Evolutionary conservation across 2,329 filamentous ascomycete genomes (phyloP).

Genomic region (Westerdykella ornata): DNA sequence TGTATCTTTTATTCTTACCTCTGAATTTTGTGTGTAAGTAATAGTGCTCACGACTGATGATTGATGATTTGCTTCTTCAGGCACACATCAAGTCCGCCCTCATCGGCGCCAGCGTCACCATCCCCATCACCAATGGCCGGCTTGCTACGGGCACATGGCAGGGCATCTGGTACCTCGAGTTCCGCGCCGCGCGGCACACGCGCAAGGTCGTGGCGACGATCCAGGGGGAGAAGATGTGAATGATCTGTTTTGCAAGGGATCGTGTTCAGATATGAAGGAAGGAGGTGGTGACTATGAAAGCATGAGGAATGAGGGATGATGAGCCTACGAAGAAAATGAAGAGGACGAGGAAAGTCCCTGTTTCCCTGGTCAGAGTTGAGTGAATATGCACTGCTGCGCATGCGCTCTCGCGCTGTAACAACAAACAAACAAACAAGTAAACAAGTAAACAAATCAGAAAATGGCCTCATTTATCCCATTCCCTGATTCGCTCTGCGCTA

Average conservation of each 20-base stretch:
- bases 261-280: no score
- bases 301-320: background rate
- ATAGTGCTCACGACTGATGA: background rate
- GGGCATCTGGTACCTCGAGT: slow-evolving; percentile 94
- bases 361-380: no score
- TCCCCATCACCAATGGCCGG: slow-evolving; percentile 83
- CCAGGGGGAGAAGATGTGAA: slow-evolving; percentile 66
- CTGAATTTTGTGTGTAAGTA: slow-evolving; percentile 1
- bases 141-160: slow-evolving; percentile 70
- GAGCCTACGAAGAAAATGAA: background rate
- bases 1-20: slow-evolving; percentile 20
- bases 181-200: slow-evolving; percentile 66
- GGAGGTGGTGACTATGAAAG: no score
- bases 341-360: background rate
- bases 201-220: slow-evolving; percentile 87
- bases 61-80: slow-evolving; percentile 38
- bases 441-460: no score
- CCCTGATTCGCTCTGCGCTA: slow-evolving; percentile 9
- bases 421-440: no score
- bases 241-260: background rate
- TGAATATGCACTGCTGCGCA: no score
- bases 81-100: slow-evolving; percentile 91
- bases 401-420: no score
- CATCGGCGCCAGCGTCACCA: slow-evolving; percentile 79
- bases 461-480: no score